These are phyloP conservation scores for Morella rubra DNA, from an alignment of 306 rosid genomes.

Conservation along the genomic window DNA sequence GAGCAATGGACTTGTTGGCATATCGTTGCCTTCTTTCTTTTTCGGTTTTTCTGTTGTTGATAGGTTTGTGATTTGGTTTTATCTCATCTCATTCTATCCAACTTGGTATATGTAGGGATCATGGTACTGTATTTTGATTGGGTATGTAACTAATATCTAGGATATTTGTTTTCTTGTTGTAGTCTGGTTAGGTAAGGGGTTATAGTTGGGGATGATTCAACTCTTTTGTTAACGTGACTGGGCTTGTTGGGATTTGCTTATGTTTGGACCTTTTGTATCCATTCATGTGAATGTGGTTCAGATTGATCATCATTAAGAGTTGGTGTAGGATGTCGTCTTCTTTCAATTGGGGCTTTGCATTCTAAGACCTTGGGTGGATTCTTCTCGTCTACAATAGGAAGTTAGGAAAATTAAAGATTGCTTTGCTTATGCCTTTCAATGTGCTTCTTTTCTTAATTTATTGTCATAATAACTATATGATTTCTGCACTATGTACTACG, in stretches of 20 bases:
- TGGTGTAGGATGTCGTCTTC: neutral
- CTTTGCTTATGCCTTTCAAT: neutral
- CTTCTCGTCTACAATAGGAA: neutral
- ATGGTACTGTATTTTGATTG: neutral
- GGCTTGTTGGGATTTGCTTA: neutral
- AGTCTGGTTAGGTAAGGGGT: neutral
- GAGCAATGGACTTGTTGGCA: neutral
- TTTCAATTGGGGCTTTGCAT: neutral
- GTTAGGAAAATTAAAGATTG: neutral
- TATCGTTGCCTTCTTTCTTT: neutral
- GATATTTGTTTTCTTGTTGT: neutral
- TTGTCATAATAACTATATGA: neutral
- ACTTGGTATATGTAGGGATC: neutral
- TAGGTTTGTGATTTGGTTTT: neutral
- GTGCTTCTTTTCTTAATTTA: neutral
- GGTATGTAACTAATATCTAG: neutral
- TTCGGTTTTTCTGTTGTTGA: neutral
- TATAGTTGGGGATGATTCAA: neutral
- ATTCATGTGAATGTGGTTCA: neutral
- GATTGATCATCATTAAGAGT: neutral
- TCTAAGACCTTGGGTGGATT: neutral
- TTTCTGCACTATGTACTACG: neutral
- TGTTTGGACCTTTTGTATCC: neutral
- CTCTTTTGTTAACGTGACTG: neutral
- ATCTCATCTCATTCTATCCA: neutral